These are phyloP conservation scores for Tephrocybe rancida DNA, from an alignment of 768 basidiomycete species.

Conservation along the genomic window DNA sequence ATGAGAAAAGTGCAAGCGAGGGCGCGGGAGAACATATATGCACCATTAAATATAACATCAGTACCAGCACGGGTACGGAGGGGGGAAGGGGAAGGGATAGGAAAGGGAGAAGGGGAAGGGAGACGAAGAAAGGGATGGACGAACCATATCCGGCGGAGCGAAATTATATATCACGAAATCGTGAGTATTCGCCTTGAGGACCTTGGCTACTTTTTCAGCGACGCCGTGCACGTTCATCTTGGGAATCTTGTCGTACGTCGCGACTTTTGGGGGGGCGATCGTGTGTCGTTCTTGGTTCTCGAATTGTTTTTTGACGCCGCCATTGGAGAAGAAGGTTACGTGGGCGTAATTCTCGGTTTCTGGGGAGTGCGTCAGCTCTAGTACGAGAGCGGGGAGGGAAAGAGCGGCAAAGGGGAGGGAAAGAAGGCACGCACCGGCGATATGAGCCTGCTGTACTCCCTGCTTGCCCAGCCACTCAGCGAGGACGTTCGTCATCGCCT, in stretches of 20 bases:
- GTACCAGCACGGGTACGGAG: too few species aligned
- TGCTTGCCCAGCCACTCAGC: slow-evolving; percentile 88
- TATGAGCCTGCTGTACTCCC: slow-evolving; percentile 75
- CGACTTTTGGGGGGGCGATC: slow-evolving; percentile 91
- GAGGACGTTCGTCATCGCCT: slow-evolving; percentile 91
- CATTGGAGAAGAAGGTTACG: slow-evolving; percentile 98
- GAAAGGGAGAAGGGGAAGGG: neutral
- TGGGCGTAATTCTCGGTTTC: slow-evolving; percentile 99
- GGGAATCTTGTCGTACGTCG: slow-evolving; percentile 91
- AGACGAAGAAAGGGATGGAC: slow-evolving; percentile 13
- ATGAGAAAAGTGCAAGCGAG: neutral
- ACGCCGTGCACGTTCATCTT: slow-evolving; percentile 89
- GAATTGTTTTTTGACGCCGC: slow-evolving; percentile 93
- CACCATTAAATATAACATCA: slow-evolving; percentile 79
- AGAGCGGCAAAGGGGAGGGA: neutral
- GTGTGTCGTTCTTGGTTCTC: slow-evolving; percentile 78
- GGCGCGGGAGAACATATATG: slow-evolving; percentile 18
- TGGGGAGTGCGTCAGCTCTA: too few species aligned
- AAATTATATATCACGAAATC: slow-evolving; percentile 99
- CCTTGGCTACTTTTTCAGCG: slow-evolving; percentile 90
- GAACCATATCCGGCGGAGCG: slow-evolving; percentile 94
- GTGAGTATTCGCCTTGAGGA: slow-evolving; percentile 66
- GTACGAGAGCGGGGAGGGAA: neutral
- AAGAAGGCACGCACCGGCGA: slow-evolving; percentile 1
- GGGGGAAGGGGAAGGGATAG: too few species aligned